Evolutionary conservation across 371 early-diverging fungal species (phyloP), one percentile per base, ranked within the genome.

Genomic region (Lichtheimia ornata): DNA sequence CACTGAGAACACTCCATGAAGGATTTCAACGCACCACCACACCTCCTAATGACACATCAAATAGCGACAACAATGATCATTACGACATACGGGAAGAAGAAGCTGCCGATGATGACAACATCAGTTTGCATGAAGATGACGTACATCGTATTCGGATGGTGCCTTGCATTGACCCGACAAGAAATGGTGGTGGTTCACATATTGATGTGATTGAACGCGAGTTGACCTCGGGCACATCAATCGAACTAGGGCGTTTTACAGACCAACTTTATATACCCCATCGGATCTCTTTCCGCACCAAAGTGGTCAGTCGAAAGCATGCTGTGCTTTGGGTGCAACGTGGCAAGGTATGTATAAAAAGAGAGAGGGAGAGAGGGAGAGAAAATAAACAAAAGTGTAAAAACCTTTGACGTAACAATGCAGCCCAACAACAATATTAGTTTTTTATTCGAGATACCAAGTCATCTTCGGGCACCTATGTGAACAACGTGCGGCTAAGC

Each of bases 391-490:
- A 47, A 35, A 35, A 35, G 9, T 5, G 35, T n/a, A n/a, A 11
- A 9, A 35, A 1, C 35, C 5, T 35, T 35, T 35, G 35, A 35
- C 35, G 11, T 35, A 35, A 35, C 35, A 35, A 35, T n/a, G 52
- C 52, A 47, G 5, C 2, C 11, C 5, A 11, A 45, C 5, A 11
- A 45, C 17, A 47, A 47, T 28, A 7, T 5, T 61, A 92, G 89
- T 85, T 97, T 28, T 97, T 77, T 67, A 86, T 97, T 53, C 86
- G 89, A 56, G 98, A 98, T 76, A 91, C 92, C 40, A 93, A 92
- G 58, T 92, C 93, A 22, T 96, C 95, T 3, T 95, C 96, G 22
- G 98, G 98, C 7, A 98, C 98, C 9, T 98, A 96, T 73, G 72
- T 97, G 30, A 98, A 98, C 79, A 90, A 92, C 68, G 84, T 89